phyloP scores from a whole-genome alignment of 2,329 filamentous ascomycete species.

The Herpotrichia juniperi region DNA sequence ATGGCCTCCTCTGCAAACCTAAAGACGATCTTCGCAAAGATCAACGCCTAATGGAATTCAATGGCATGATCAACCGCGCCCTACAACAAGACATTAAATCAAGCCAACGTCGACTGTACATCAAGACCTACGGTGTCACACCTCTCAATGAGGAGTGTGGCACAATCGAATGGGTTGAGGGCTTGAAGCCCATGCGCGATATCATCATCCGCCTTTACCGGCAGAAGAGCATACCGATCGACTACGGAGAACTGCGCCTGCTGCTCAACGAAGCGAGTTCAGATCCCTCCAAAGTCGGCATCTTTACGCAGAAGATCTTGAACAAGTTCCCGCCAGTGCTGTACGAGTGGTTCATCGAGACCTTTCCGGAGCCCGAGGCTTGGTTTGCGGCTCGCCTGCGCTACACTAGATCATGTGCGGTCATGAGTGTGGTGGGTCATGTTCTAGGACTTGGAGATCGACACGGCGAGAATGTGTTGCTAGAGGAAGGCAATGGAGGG shows the following conservation, averaged over 20 bases:
- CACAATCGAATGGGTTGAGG: slow-evolving; percentile 98
- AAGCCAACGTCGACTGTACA: slow-evolving; percentile 80
- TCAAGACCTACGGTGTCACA: slow-evolving; percentile 96
- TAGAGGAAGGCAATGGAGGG: slow-evolving; percentile 92
- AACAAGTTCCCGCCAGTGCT: slow-evolving; percentile 83
- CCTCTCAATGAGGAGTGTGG: slow-evolving; percentile 97
- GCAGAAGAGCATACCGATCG: slow-evolving; percentile 69
- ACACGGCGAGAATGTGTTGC: slow-evolving; percentile 94
- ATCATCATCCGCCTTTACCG: slow-evolving; percentile 82
- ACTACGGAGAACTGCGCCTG: slow-evolving; percentile 69
- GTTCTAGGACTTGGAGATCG: slow-evolving; percentile 92
- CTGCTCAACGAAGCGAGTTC: slow-evolving; percentile 70
- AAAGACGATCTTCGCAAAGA: slow-evolving; percentile 98
- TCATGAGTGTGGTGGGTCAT: slow-evolving; percentile 99
- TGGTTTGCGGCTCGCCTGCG: slow-evolving; percentile 90
- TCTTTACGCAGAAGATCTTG: slow-evolving; percentile 73
- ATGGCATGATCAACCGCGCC: slow-evolving; percentile 94
- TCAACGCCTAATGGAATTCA: slow-evolving; percentile 98
- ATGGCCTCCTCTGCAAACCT: slow-evolving; percentile 93
- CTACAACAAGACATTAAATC: slow-evolving; percentile 91
- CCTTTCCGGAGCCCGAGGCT: slow-evolving; percentile 87
- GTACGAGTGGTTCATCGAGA: slow-evolving; percentile 93
- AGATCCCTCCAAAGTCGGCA: slow-evolving; percentile 64
- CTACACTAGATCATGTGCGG: slow-evolving; percentile 92
- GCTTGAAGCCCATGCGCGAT: slow-evolving; percentile 90